Evolutionary conservation across 108 stramenopile genomes (phyloP).

Genomic region (Nitzschia sp.): DNA sequence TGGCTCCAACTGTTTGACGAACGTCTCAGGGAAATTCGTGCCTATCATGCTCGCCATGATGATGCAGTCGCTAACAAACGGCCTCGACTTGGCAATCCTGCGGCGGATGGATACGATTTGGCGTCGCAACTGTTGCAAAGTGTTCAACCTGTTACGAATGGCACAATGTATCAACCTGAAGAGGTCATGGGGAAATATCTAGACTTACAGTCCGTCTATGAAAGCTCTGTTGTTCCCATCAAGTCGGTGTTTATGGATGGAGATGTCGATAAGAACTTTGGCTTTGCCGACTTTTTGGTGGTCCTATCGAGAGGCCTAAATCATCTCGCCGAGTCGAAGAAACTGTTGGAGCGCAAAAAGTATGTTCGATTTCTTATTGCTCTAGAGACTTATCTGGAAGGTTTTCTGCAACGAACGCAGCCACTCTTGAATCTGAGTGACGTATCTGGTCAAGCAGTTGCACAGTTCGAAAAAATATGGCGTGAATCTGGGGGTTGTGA

Average conservation of each 20-base stretch:
- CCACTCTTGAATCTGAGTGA: constrained; percentile 69
- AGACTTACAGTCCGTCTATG: constrained; percentile 63
- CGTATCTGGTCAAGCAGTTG: constrained; percentile 46
- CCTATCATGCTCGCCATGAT: constrained; percentile 69
- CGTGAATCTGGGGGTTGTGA: constrained; percentile 51
- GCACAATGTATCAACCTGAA: constrained; percentile 59
- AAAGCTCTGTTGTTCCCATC: constrained; percentile 24
- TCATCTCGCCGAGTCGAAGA: constrained; percentile 50
- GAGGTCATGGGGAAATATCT: constrained; percentile 85
- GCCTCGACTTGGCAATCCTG: constrained; percentile 63
- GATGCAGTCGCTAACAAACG: constrained; percentile 43
- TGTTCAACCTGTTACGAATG: constrained; percentile 45
- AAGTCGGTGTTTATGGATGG: constrained; percentile 15
- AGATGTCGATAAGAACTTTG: constrained; percentile 21
- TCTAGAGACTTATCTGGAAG: constrained; percentile 63
- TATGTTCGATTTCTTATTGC: constrained; percentile 71
- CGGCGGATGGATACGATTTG: constrained; percentile 85
- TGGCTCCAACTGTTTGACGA: constrained; percentile 66
- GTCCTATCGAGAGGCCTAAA: constrained; percentile 49
- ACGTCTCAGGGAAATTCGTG: constrained; percentile 57
- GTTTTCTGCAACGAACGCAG: constrained; percentile 64
- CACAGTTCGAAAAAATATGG: constrained; percentile 64
- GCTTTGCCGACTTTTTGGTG: constrained; percentile 58
- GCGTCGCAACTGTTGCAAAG: constrained; percentile 48
- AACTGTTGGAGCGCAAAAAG: constrained; percentile 75